Percentiles rank a stretch among this genome's conserved stretches.
Evolutionary conservation across 2,329 filamentous ascomycete species (phyloP).

Genomic region (Aureobasidium sp.): DNA sequence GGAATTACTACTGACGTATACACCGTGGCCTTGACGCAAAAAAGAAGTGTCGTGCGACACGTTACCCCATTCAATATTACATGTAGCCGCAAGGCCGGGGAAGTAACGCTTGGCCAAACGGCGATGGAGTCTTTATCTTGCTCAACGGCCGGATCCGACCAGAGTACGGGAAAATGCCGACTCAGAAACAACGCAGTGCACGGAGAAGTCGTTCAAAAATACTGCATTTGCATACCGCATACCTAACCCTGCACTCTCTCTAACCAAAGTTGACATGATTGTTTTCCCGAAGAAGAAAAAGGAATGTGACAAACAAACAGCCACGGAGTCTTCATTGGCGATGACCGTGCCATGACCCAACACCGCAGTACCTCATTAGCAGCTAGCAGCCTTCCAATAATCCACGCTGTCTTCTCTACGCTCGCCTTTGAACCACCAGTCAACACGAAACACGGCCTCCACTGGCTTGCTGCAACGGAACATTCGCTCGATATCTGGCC

Average conservation of each 20-base stretch:
- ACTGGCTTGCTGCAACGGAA: background rate
- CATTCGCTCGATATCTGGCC: background rate
- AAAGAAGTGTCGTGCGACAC: background rate
- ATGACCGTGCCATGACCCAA: background rate
- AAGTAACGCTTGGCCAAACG: constrained; percentile 1
- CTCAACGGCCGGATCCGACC: constrained; percentile 4
- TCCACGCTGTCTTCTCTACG: background rate
- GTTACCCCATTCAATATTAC: background rate
- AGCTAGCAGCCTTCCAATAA: background rate
- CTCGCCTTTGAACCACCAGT: constrained; percentile 1
- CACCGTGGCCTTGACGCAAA: background rate
- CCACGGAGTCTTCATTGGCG: background rate
- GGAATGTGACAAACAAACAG: background rate
- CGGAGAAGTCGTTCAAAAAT: background rate
- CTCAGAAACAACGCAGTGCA: background rate
- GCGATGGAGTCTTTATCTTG: background rate
- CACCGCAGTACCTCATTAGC: background rate
- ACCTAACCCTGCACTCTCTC: background rate
- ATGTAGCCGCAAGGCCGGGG: background rate
- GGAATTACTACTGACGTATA: background rate
- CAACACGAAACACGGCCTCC: background rate
- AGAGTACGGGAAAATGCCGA: background rate
- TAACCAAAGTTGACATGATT: background rate
- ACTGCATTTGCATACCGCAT: background rate
- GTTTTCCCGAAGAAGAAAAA: background rate